Evolutionary conservation across 108 stramenopile species (phyloP).

Genomic region (Cyclotella baltica): DNA sequence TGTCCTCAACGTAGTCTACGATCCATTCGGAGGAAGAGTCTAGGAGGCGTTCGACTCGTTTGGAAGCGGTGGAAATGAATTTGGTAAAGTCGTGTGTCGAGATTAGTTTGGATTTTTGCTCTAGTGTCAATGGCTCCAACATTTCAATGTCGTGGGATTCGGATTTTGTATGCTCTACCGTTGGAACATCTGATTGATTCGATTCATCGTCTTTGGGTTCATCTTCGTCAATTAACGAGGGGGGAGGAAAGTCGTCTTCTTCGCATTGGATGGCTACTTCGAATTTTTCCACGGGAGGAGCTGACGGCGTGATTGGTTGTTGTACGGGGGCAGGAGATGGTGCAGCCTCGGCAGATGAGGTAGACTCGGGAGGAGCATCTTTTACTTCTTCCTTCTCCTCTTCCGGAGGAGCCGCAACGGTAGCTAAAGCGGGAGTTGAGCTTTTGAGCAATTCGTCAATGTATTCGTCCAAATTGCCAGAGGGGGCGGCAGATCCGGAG

Average conservation of each 20-base stretch:
- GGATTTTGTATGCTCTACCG: constrained; percentile 6
- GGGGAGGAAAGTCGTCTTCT: constrained; percentile 77
- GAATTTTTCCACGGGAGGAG: constrained; percentile 68
- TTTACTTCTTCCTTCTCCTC: constrained; percentile 6
- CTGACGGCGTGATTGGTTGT: background rate
- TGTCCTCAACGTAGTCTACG: constrained; percentile 68
- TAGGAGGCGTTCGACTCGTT: constrained; percentile 84
- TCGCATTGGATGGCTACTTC: constrained; percentile 82
- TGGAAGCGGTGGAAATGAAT: constrained; percentile 81
- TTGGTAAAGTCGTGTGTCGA: constrained; percentile 65
- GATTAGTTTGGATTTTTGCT: constrained; percentile 68
- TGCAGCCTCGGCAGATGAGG: constrained; percentile 9
- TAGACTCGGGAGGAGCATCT: background rate
- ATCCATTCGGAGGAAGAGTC: constrained; percentile 51
- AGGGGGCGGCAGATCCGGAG: constrained; percentile 27
- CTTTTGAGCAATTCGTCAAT: constrained; percentile 78
- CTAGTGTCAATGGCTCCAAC: constrained; percentile 28
- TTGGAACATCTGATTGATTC: constrained; percentile 13
- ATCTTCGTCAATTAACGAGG: constrained; percentile 59
- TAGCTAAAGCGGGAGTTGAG: constrained; percentile 39
- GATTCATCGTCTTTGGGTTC: constrained; percentile 35
- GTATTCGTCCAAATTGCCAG: constrained; percentile 71
- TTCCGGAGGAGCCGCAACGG: constrained; percentile 25
- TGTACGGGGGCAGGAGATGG: background rate
- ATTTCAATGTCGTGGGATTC: background rate